Base-by-base conservation (phyloP, 2,329 filamentous ascomycete genomes). In the Thelonectria blattea region DNA sequence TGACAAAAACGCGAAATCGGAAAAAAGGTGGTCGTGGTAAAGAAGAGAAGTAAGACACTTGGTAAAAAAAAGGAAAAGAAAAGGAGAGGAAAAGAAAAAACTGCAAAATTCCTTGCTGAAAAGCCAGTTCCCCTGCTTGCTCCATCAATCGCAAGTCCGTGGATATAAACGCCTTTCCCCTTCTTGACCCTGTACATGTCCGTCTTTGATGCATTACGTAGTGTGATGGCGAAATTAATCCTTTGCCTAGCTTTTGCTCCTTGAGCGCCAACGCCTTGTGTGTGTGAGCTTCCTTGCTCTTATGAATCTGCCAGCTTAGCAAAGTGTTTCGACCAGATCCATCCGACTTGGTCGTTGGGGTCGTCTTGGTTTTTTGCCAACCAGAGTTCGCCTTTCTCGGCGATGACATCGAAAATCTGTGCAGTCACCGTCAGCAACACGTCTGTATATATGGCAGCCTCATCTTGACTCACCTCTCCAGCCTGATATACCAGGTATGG, bases 271-370 rank as follows among this genome's bases (percentile, higher is more conserved):
- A 64, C 58, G 56, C 52, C 62, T 55, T 45, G 34, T 37, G 34
- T 56, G 51, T 52, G 45, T 49, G 45, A 39, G 34, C 49, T 52
- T 61, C 42, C 32, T 61, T 49, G 55, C 37, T 52, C 52, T 60
- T 74, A 81, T 56, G 78, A 77, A 71, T 87, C 85, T 50, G 84
- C 85, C 64, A 88, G 72, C 73, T 85, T 87, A 54, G 90, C 90
- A 81, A 99, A 99, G 79, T 99, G 95, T 76, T 97, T 97, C 71
- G 93, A 96, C 95, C 95, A 99, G 71, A 99, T 97, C 95, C 95
- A 99, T 52, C 95, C 95, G 34, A 98, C 88, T 65, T 88, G 84
- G 65, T 90, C 85, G 11, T 81, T 83, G 1, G 87, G 80, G 75
- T 99, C 95, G 72, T 99, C 95, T 78, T 99, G 95, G 74, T 99